phyloP scores from a whole-genome alignment of 805 yeast species.

The Saccharomycopsis malanga region DNA sequence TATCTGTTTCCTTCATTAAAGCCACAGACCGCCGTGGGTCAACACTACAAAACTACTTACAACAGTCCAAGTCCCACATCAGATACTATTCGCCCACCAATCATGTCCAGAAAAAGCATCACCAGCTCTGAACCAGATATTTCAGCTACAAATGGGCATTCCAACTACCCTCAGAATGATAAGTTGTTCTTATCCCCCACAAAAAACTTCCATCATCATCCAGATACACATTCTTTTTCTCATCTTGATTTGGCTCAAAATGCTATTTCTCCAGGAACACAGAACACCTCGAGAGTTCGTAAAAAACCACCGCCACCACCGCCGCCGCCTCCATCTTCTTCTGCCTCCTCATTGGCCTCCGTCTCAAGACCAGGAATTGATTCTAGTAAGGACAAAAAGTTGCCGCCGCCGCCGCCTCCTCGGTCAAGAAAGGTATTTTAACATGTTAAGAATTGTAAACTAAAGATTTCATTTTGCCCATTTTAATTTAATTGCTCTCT shows the following conservation, averaged over 20 bases:
- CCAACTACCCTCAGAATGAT: not conserved
- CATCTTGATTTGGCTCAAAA: not conserved
- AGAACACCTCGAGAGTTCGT: not conserved
- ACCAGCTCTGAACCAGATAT: not conserved
- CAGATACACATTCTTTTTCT: not conserved
- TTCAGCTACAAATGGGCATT: not conserved
- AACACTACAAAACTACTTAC: not conserved
- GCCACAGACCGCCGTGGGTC: not conserved
- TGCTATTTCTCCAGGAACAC: not conserved
- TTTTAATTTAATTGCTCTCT: no score
- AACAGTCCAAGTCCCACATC: no score
- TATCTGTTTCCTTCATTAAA: not conserved
- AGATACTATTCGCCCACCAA: no score
- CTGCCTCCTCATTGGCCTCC: not conserved
- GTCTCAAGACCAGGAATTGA: not conserved
- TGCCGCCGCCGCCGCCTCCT: conserved; percentile 9
- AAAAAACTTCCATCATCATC: not conserved
- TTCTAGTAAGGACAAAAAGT: not conserved
- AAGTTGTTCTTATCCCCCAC: not conserved
- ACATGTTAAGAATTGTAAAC: no score
- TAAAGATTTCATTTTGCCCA: no score
- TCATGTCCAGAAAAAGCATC: not conserved
- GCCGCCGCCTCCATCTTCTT: not conserved
- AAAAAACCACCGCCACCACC: conserved; percentile 13
- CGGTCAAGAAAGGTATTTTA: conserved; percentile 1